A percentile compares a stretch with the other conserved stretches of the same genome.
Conservation (phyloP, 2,329 filamentous ascomycete species). For the Aspergillus floridensis region DNA sequence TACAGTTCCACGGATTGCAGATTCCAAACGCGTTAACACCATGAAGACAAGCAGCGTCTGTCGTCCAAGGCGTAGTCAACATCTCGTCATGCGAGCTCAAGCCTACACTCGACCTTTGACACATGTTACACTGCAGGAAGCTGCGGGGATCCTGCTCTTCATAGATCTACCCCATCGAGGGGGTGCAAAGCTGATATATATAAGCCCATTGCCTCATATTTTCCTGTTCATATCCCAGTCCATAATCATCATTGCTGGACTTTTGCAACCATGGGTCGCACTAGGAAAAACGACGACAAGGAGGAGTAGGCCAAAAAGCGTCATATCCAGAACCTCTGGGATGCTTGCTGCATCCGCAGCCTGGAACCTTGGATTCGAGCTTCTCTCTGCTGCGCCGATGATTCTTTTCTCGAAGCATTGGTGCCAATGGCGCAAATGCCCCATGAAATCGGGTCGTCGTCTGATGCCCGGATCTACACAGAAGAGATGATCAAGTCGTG, state of each 20-base stretch:
- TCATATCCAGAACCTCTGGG: background rate
- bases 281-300: background rate
- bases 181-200: background rate
- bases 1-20: background rate
- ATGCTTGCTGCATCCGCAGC: background rate
- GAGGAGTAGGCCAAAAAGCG: background rate
- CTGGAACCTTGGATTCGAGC: background rate
- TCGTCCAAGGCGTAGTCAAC: background rate
- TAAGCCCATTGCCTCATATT: background rate
- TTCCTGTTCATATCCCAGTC: background rate
- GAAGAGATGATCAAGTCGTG: background rate
- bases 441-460: background rate
- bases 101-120: background rate
- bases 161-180: background rate
- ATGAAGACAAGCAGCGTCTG: too few species aligned
- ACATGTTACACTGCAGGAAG: background rate
- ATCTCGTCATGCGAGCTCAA: background rate
- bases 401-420: background rate
- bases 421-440: background rate
- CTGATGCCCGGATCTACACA: background rate
- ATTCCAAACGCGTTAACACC: background rate
- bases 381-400: background rate
- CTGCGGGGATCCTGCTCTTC: background rate
- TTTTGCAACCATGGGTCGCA: background rate
- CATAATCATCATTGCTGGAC: background rate